These are phyloP conservation scores for Epichloe gansuensis DNA, from an alignment of 2,329 filamentous ascomycete genomes.

Conservation along the genomic window DNA sequence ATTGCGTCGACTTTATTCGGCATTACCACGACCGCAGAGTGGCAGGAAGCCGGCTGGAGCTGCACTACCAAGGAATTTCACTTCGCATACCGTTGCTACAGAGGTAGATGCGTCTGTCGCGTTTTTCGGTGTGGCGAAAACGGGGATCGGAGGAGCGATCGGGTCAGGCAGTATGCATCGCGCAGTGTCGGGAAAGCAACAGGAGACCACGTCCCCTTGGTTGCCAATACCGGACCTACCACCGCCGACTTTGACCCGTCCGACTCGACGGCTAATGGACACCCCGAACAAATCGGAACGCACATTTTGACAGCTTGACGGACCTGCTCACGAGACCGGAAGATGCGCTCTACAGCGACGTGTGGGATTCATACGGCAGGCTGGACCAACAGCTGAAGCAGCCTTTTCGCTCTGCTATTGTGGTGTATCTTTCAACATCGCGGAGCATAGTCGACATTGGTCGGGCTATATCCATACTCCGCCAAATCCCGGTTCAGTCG, in stretches of 20 bases:
- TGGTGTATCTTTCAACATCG: constrained; percentile 32
- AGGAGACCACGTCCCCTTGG: not conserved
- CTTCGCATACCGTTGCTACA: constrained; percentile 12
- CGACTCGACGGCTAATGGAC: not conserved
- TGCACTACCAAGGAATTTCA: constrained; percentile 16
- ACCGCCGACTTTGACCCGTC: not conserved
- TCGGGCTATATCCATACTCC: constrained; percentile 34
- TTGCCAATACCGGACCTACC: not conserved
- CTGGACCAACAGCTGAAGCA: constrained; percentile 21
- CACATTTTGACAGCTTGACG: constrained; percentile 2
- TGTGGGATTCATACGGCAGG: constrained; percentile 31
- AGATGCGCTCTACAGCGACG: constrained; percentile 23
- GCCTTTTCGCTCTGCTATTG: constrained; percentile 20
- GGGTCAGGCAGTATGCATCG: not conserved
- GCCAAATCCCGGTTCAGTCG: constrained; percentile 19
- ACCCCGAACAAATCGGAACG: not conserved
- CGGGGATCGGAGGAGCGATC: not conserved
- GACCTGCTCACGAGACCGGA: constrained; percentile 15
- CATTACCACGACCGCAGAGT: constrained; percentile 14
- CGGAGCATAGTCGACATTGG: constrained; percentile 30
- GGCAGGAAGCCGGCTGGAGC: constrained; percentile 6
- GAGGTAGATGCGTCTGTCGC: constrained; percentile 2
- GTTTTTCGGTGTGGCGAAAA: not conserved
- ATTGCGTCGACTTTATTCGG: constrained; percentile 27
- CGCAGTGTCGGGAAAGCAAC: not conserved